Evolutionary conservation across 2,329 filamentous ascomycete genomes (phyloP).

Genomic region (Alternaria sp.): DNA sequence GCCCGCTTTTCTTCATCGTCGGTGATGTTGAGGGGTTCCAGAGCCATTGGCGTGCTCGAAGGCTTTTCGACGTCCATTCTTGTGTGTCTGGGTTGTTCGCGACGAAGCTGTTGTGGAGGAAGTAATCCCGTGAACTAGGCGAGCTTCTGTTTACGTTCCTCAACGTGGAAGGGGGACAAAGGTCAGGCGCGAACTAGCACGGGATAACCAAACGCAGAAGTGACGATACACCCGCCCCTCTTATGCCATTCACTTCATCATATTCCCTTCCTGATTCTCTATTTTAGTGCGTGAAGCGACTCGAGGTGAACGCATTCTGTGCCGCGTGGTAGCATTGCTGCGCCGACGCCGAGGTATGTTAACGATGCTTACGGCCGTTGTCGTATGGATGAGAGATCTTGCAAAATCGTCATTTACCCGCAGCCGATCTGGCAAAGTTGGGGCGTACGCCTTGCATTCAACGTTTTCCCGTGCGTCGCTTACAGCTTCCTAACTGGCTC

Average conservation of each 20-base stretch:
- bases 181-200: neutral
- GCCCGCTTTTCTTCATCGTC: neutral
- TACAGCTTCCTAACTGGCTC: neutral
- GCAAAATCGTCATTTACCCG: neutral
- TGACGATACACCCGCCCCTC: neutral
- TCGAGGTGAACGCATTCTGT: neutral
- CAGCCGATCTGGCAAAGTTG: neutral
- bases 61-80: neutral
- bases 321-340: neutral
- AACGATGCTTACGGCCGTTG: neutral
- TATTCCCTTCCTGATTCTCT: neutral
- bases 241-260: neutral
- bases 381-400: neutral
- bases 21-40: neutral
- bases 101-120: neutral
- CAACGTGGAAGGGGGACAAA: neutral
- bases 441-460: neutral
- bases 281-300: neutral
- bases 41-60: neutral
- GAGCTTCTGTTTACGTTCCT: neutral
- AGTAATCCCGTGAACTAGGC: neutral
- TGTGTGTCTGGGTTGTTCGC: neutral
- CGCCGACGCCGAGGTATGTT: neutral
- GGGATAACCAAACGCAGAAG: neutral
- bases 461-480: neutral